Evolutionary conservation across 2,329 filamentous ascomycete genomes (phyloP).

Genomic region (Hymenoscyphus salicellus): DNA sequence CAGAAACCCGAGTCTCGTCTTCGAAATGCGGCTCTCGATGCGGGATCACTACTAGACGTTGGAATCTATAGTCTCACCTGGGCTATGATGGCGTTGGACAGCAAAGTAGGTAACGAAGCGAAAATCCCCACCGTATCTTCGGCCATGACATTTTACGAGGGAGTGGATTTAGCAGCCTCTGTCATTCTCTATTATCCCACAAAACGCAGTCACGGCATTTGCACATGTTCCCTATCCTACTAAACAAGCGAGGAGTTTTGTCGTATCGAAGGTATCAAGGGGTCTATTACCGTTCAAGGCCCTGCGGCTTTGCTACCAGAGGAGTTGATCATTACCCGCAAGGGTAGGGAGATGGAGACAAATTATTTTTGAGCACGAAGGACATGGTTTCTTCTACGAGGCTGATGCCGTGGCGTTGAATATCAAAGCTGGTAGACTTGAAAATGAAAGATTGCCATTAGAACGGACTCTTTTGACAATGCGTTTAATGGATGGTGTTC

Average conservation of each 20-base stretch:
- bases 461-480: conserved; percentile 63
- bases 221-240: not conserved
- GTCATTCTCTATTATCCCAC: conserved; percentile 58
- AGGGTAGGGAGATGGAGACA: conserved; percentile 32
- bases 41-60: conserved; percentile 62
- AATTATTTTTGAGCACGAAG: conserved; percentile 42
- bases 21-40: conserved; percentile 63
- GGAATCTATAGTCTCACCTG: conserved; percentile 67
- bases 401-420: conserved; percentile 62
- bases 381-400: conserved; percentile 65
- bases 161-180: conserved; percentile 58
- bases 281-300: conserved; percentile 59
- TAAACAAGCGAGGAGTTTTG: conserved; percentile 5
- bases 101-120: conserved; percentile 37
- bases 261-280: conserved; percentile 37
- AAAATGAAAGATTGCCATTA: conserved; percentile 54
- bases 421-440: conserved; percentile 55
- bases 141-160: conserved; percentile 51
- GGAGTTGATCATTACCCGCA: conserved; percentile 25
- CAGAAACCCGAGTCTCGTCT: conserved; percentile 48
- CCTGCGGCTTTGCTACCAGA: conserved; percentile 42
- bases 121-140: conserved; percentile 41
- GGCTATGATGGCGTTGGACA: conserved; percentile 59
- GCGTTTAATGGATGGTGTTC: conserved; percentile 65
- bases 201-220: conserved; percentile 28